Conservation (phyloP, 306 rosid species). For the Cucumis sativus region DNA sequence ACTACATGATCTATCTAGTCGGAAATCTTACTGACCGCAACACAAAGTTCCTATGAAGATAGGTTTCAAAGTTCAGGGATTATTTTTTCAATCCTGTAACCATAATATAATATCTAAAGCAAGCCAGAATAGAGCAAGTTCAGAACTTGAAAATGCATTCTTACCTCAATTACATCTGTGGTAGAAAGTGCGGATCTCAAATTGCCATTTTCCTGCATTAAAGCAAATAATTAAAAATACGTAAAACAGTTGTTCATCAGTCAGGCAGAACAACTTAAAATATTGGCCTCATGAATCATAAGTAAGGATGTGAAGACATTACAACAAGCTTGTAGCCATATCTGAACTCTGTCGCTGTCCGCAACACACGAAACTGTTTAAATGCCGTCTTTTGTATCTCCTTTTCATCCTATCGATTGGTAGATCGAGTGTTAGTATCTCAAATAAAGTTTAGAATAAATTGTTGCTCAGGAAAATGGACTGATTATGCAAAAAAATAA, state of each 20-base stretch:
- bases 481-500: not conserved
- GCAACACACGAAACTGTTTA: slow-evolving; percentile 60
- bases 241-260: not conserved
- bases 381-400: slow-evolving; percentile 84
- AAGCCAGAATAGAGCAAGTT: not conserved
- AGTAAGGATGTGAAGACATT: slow-evolving; percentile 23
- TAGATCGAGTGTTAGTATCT: slow-evolving; percentile 10
- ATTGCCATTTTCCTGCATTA: slow-evolving; percentile 62
- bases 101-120: not conserved
- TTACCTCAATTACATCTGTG: slow-evolving; percentile 72
- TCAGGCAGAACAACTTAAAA: not conserved
- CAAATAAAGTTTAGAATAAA: not conserved
- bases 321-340: slow-evolving; percentile 95
- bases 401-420: slow-evolving; percentile 69
- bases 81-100: not conserved
- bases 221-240: slow-evolving; percentile 5
- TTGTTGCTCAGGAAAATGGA: not conserved
- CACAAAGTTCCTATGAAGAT: not conserved
- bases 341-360: slow-evolving; percentile 69
- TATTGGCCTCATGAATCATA: not conserved
- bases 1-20: not conserved
- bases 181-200: slow-evolving; percentile 67
- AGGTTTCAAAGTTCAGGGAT: not conserved
- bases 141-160: not conserved
- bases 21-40: not conserved